Conservation (phyloP, 805 yeast species). For the Saturnispora ahearnii region DNA sequence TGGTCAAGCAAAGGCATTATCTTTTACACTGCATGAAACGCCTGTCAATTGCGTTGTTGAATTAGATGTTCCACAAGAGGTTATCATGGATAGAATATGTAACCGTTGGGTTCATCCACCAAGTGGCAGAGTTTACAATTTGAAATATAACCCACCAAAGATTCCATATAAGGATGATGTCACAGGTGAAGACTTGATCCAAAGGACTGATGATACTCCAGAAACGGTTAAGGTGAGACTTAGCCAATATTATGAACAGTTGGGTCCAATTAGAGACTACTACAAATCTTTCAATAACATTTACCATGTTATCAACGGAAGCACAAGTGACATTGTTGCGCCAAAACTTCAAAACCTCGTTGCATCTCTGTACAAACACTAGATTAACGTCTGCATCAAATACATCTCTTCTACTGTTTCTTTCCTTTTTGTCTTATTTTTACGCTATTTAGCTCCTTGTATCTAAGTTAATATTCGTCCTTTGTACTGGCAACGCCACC, state of each 20-base stretch:
- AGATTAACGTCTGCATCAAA: background rate
- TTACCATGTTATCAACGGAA: constrained; percentile 54
- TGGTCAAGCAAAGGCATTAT: constrained; percentile 58
- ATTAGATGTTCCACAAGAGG: constrained; percentile 76
- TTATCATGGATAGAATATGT: constrained; percentile 71
- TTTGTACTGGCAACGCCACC: too few species aligned
- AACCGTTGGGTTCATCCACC: constrained; percentile 78
- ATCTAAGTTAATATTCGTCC: background rate
- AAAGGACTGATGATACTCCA: constrained; percentile 77
- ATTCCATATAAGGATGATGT: constrained; percentile 73
- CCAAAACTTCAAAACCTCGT: constrained; percentile 44
- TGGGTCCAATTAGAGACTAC: constrained; percentile 57
- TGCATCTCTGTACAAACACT: background rate
- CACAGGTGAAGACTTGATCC: constrained; percentile 77
- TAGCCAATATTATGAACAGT: constrained; percentile 46
- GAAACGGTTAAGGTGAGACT: constrained; percentile 63
- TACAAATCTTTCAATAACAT: constrained; percentile 40
- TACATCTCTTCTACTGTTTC: background rate
- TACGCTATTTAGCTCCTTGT: background rate
- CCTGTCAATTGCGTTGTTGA: constrained; percentile 72
- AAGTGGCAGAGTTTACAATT: constrained; percentile 80
- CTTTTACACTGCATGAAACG: constrained; percentile 34
- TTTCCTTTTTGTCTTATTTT: background rate
- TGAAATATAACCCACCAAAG: constrained; percentile 85
- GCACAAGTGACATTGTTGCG: constrained; percentile 74